Evolutionary conservation across 2,329 filamentous ascomycete genomes (phyloP), one percentile per base, ranked within the genome.

Genomic region (Aspergillus tubingensis): DNA sequence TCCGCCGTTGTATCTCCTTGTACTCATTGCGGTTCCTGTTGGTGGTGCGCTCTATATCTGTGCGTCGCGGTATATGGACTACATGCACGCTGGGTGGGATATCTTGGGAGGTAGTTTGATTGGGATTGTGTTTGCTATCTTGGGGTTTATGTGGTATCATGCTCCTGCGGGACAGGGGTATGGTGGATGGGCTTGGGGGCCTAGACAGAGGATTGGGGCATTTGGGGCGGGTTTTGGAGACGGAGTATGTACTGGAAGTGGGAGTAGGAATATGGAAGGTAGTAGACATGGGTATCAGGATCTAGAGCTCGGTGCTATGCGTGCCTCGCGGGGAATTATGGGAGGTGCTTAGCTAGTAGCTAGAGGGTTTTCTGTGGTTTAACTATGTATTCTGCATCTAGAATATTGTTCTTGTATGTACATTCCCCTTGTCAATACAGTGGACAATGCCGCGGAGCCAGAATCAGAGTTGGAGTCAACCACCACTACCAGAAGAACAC

Each of bases 1-100:
- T 21, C 41, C 41, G 41, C 41, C 41, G 7, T 10, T 43, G 41
- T 43, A 43, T 43, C 41, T 43, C 1, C 41, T 43, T 17, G 41
- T 43, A 10, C 17, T 43, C 21, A 13, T 43, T n/a, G 41, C 48
- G 2, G 25, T 51, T 8, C 48, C 48, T 4, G 11, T 51, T 13
- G 48, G 48, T 5, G 53, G 38, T 15, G 38, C 53, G 2, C 23
- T 55, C 5, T 55, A 55, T 25, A 55, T 55, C 38, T 55, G 36
- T 27, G 53, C 36, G 19, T n/a, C 38, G 4, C 23, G 53, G 15
- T 55, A 55, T 27, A 55, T 55, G 53, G 53, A 55, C 23, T 55
- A 55, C 3, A 55, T 55, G 53, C 53, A 55, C 39, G 53, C 53
- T 13, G 53, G 53, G 19, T 55, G 53, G 53, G 39, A 55, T 55